Conservation (phyloP, 768 basidiomycete genomes). For the Galerina marginata region DNA sequence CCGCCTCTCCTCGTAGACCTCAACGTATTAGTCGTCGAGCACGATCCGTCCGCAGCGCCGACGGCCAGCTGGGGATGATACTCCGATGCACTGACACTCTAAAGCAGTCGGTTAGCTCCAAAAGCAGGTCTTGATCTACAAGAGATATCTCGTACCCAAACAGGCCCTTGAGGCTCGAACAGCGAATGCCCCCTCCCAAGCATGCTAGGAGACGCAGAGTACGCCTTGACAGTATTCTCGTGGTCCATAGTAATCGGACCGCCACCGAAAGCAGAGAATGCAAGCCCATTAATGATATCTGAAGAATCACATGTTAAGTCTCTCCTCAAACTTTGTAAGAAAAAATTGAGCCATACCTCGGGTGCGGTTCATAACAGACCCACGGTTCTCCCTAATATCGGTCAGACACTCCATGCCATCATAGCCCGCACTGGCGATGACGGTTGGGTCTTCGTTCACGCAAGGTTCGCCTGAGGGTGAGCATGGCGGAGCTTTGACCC, state of each 20-base stretch:
- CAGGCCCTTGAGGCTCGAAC: slow-evolving; percentile 76
- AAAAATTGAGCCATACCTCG: slow-evolving; percentile 56
- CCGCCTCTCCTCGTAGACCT: slow-evolving; percentile 73
- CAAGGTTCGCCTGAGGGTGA: slow-evolving; percentile 50
- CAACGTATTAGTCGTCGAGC: slow-evolving; percentile 74
- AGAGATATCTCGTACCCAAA: slow-evolving; percentile 66
- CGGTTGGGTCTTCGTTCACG: slow-evolving; percentile 64
- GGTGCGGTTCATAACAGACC: slow-evolving; percentile 76
- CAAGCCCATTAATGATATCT: slow-evolving; percentile 76
- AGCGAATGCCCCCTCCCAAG: slow-evolving; percentile 75
- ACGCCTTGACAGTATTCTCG: slow-evolving; percentile 80
- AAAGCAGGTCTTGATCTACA: neutral
- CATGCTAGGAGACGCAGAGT: slow-evolving; percentile 73
- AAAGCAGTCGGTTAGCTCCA: neutral
- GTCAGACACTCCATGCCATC: slow-evolving; percentile 80
- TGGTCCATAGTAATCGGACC: slow-evolving; percentile 82
- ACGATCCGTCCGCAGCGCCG: slow-evolving; percentile 84
- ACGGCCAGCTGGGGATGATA: slow-evolving; percentile 87
- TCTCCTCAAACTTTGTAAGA: neutral
- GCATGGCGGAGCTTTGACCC: slow-evolving; percentile 72
- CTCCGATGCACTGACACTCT: slow-evolving; percentile 80
- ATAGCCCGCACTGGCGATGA: slow-evolving; percentile 79
- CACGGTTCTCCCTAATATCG: slow-evolving; percentile 75
- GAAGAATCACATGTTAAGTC: neutral
- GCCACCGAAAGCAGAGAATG: slow-evolving; percentile 71